Base-by-base conservation (phyloP, 371 early-diverging fungal genomes). In the Mucor sp. region DNA sequence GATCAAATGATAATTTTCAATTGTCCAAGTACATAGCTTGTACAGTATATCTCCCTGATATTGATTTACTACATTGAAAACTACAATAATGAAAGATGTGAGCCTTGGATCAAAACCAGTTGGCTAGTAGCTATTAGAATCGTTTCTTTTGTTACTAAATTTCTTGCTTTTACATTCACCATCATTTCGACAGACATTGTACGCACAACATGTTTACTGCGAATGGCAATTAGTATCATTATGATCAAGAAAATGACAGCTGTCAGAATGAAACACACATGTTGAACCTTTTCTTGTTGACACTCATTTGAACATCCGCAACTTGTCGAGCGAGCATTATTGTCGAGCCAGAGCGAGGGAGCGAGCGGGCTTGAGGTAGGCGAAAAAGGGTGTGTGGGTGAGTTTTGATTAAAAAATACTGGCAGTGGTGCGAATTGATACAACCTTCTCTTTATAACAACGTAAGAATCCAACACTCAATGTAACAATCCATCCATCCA, bases 401-500 rank as follows among this genome's bases (percentile, higher is more conserved):
- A 33, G 33, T 33, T 33, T 33, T 33, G 43, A 43, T 43, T 43
- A 43, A 43, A 48, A 48, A 48, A 58, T 17, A 27, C 14, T 28
- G 56, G 41, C 25, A 43, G 6, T 60, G 60, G n/a, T 21, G 23
- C 8, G 33, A 48, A 39, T 53, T 41, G 55, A 39, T 60, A 58
- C 48, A 68, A 30, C 62, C 63, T 68, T 68, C 68, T 68, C 68
- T 68, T 68, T 68, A 68, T 58, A 62, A 62, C 62, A 68, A 68
- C 62, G 68, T 68, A 62, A 67, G 67, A 57, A 37, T 63, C 53
- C 63, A 53, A 33, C 25, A n/a, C 23, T 53, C 53, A 63, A 63
- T 53, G 25, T 63, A 63, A 5, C 21, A 21, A 63, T 53, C 21
- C 33, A 63, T 53, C 28, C 63, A 63, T 63, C 63, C 50, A 55